Evolutionary conservation across 2,329 filamentous ascomycete species (phyloP).

Genomic region (Paraphoma chrysanthemicola): DNA sequence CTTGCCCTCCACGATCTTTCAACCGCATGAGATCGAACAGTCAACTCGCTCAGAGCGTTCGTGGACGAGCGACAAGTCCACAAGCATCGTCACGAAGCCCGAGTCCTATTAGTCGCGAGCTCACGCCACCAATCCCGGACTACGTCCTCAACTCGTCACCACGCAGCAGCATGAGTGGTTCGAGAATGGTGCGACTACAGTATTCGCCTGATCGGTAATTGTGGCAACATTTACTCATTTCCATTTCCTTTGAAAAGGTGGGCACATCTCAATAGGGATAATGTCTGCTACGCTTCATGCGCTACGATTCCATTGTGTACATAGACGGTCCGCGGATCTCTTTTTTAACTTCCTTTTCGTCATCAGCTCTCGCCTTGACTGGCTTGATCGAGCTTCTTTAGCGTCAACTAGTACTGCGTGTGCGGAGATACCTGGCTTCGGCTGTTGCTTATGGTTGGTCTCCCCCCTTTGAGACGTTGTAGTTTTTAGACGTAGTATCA

Average conservation of each 20-base stretch:
- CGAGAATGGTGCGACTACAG: slow-evolving; percentile 37
- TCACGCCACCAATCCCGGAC: slow-evolving; percentile 52
- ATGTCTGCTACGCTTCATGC: slow-evolving; percentile 6
- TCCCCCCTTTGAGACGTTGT: neutral
- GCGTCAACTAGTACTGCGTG: slow-evolving; percentile 9
- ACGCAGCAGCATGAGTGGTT: slow-evolving; percentile 45
- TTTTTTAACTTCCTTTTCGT: slow-evolving; percentile 8
- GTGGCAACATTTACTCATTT: neutral
- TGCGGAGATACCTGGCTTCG: slow-evolving; percentile 11
- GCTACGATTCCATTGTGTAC: slow-evolving; percentile 13
- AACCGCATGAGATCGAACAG: slow-evolving; percentile 48
- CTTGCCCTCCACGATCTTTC: slow-evolving; percentile 43
- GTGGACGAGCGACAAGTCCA: slow-evolving; percentile 28
- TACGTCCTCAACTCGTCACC: slow-evolving; percentile 52
- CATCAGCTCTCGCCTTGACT: slow-evolving; percentile 19
- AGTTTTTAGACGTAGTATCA: too few species aligned
- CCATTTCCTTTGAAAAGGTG: neutral
- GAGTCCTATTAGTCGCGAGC: slow-evolving; percentile 45
- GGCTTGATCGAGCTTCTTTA: slow-evolving; percentile 23
- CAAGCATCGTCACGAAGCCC: slow-evolving; percentile 34
- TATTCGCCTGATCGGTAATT: slow-evolving; percentile 26
- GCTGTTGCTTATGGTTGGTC: slow-evolving; percentile 6
- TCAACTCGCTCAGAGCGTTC: slow-evolving; percentile 32
- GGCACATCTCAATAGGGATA: neutral
- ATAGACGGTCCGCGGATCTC: neutral